A percentile compares a stretch with the other conserved stretches of the same genome.
phyloP scores from a whole-genome alignment of 306 rosid genomes.

The Citrullus colocynthis region DNA sequence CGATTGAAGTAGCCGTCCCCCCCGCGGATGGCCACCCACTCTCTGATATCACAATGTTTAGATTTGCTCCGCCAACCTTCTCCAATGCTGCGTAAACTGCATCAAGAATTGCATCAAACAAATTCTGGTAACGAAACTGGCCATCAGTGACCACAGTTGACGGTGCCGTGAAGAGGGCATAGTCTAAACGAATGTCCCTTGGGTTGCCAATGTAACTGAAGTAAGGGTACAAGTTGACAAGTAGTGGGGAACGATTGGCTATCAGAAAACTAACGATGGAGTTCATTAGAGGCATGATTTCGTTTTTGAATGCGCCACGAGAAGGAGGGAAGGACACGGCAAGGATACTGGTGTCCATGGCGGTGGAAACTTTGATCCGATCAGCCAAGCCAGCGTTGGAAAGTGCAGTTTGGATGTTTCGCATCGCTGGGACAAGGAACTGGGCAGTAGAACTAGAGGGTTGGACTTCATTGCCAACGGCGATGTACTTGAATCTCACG shows the following conservation, averaged over 20 bases:
- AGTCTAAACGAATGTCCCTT: neutral
- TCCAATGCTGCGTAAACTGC: constrained; percentile 21
- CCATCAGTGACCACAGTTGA: neutral
- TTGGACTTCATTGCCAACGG: constrained; percentile 16
- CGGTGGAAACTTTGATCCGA: constrained; percentile 18
- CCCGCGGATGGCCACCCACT: constrained; percentile 27
- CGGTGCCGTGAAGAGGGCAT: constrained; percentile 4
- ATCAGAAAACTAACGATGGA: neutral
- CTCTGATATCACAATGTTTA: constrained; percentile 29
- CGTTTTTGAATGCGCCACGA: neutral
- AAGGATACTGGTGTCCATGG: neutral
- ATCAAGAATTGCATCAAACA: constrained; percentile 23
- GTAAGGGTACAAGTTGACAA: neutral
- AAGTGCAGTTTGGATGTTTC: constrained; percentile 13
- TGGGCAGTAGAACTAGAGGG: neutral
- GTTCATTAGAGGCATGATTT: neutral
- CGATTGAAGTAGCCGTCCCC: neutral
- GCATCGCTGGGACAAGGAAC: constrained; percentile 13
- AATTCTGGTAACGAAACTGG: neutral
- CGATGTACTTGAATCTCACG: constrained; percentile 21
- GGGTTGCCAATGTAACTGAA: constrained; percentile 6
- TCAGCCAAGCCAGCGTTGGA: neutral
- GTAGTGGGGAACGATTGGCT: neutral
- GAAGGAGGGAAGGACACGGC: constrained; percentile 14
- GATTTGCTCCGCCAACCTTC: constrained; percentile 10